phyloP scores from a whole-genome alignment of 1,284 basidiomycete species.

The Microstroma glucosiphilum region DNA sequence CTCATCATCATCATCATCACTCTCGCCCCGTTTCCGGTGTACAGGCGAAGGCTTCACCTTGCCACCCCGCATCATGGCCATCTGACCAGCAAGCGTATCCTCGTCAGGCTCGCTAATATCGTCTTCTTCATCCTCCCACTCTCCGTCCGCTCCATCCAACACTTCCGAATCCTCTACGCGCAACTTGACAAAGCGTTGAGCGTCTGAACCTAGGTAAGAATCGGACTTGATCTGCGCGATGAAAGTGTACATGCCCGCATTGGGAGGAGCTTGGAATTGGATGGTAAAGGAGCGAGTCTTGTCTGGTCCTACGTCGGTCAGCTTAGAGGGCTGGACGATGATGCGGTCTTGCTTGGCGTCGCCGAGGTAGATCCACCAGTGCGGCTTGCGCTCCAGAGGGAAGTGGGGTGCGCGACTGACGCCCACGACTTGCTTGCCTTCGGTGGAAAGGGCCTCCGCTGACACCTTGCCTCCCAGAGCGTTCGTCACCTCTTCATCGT shows the following conservation, averaged over 20 bases:
- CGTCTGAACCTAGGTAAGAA: conserved; percentile 77
- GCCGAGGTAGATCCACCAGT: conserved; percentile 62
- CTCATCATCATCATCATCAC: conserved; percentile 21
- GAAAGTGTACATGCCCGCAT: conserved; percentile 80
- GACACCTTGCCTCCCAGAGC: conserved; percentile 4
- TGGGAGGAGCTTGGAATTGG: conserved; percentile 89
- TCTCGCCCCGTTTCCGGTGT: conserved; percentile 19
- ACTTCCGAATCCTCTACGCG: conserved; percentile 64
- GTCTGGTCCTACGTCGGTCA: conserved; percentile 59
- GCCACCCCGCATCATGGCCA: conserved; percentile 92
- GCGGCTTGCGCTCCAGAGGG: conserved; percentile 54
- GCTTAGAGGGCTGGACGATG: conserved; percentile 81
- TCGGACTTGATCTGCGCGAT: conserved; percentile 78
- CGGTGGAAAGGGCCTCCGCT: conserved; percentile 16
- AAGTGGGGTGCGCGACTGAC: conserved; percentile 84
- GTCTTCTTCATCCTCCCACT: conserved; percentile 28
- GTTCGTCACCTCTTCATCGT: conserved; percentile 23
- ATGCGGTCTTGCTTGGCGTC: conserved; percentile 84
- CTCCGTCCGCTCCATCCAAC: conserved; percentile 44
- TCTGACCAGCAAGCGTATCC: conserved; percentile 76
- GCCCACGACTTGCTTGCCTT: conserved; percentile 56
- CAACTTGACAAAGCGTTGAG: conserved; percentile 44
- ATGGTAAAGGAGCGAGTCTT: conserved; percentile 78
- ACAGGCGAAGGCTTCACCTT: conserved; percentile 64
- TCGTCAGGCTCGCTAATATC: conserved; percentile 50